A percentile compares a stretch with the other conserved stretches of the same genome.
Evolutionary conservation across 1,284 basidiomycete species (phyloP).

Genomic region (Cutaneotrichosporon sp.): DNA sequence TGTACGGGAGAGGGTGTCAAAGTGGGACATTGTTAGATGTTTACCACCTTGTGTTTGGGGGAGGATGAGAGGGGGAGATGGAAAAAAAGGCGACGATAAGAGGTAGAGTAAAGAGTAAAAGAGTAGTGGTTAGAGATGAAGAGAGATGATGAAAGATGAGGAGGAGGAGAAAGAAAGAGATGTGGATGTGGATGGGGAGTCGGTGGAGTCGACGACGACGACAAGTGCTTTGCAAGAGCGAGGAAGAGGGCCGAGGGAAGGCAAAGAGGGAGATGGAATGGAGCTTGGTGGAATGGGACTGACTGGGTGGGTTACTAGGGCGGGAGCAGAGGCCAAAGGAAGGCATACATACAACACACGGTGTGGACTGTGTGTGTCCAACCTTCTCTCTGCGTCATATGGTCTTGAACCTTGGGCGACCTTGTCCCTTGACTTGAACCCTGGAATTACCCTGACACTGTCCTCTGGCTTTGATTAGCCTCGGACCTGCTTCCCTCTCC

Average conservation of each 20-base stretch:
- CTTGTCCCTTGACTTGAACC: too few relatives aligned
- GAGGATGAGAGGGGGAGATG: not conserved
- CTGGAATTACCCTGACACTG: too few relatives aligned
- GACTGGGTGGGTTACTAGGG: too few relatives aligned
- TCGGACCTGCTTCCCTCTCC: too few relatives aligned
- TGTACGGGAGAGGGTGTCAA: conserved; percentile 50
- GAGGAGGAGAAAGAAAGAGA: not conserved
- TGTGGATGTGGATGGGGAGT: not conserved
- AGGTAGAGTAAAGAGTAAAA: not conserved
- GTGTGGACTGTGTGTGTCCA: too few relatives aligned
- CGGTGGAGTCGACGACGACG: not conserved
- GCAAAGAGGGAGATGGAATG: too few relatives aligned
- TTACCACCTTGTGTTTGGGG: not conserved
- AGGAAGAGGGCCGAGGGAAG: too few relatives aligned
- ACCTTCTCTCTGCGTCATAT: not conserved
- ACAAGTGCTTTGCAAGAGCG: too few relatives aligned
- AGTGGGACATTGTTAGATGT: conserved; percentile 40
- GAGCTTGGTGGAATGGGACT: not conserved
- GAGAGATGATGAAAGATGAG: not conserved
- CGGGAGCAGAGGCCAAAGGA: not conserved
- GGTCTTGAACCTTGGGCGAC: too few relatives aligned
- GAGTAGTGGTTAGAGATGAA: too few relatives aligned
- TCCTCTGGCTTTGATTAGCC: too few relatives aligned
- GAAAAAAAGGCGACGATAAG: not conserved
- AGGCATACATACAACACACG: not conserved